Evolutionary conservation across 768 basidiomycete species (phyloP), one percentile per base, ranked within the genome.

Genomic region (Suillus subalutaceus): DNA sequence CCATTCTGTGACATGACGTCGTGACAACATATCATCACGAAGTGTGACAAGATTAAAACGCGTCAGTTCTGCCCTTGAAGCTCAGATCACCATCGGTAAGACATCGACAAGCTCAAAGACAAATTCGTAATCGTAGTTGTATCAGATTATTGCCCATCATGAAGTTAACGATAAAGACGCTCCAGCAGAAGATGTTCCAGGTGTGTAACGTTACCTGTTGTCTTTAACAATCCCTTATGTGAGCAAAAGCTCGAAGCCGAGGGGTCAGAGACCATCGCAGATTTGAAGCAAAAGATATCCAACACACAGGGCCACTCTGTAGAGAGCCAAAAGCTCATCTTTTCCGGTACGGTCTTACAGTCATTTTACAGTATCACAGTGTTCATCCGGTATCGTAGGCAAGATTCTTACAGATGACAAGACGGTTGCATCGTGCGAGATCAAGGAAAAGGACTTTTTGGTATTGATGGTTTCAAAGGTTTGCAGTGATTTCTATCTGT

Each of bases 381-480:
- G 40, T 50, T 66, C 66, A 67, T 60, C 43, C 30, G 26, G 48
- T 38, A 40, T 62, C 68, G 32, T 75, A 97, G 97, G 97, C 63
- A 96, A 97, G 84, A 91, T 99, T 57, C 85, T 99, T 26, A 75
- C 87, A 12, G 96, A 99, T 77, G 87, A 88, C 66, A 96, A 96
- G 82, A 91, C 91, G 2, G 86, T 99, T 43, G 92, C 86, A 71
- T 90, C 92, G 56, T 92, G 91, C 73, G 88, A 91, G 63, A 93
- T 99, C 83, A 96, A 97, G 81, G 97, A 99, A 80, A 99, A 97
- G 82, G 97, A 97, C 78, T 99, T 99, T 81, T 81, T 99, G 67
- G 97, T 99, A n/a, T 88, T 99, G 52, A 99, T 99, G 97, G 93
- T 98, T 41, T 88, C 95, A 61, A 99, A 97, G 88, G 96, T 96